Evolutionary conservation across 768 basidiomycete genomes (phyloP).

Genomic region (Leucocoprinus leucothites): DNA sequence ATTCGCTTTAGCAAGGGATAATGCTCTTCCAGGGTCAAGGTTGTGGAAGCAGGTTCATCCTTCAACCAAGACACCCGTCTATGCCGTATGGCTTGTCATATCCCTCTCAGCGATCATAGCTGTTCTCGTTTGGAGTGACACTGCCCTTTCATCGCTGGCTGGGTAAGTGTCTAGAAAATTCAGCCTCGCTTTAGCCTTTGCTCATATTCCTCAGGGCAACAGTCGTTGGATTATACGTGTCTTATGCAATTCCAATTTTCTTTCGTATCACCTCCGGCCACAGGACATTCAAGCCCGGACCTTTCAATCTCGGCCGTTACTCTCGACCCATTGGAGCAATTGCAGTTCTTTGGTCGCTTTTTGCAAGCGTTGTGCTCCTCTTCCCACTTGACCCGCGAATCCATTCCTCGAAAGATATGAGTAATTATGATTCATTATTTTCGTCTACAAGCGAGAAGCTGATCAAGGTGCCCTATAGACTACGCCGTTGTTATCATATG

Average conservation of each 20-base stretch:
- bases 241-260: conserved; percentile 34
- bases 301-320: conserved; percentile 29
- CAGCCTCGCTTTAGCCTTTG: no score
- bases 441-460: not conserved
- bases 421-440: conserved; percentile 23
- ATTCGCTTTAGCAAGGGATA: conserved; percentile 54
- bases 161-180: conserved; percentile 22
- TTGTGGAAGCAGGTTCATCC: conserved; percentile 33
- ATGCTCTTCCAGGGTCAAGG: conserved; percentile 34
- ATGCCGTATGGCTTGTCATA: conserved; percentile 39
- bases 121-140: conserved; percentile 28
- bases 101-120: conserved; percentile 25
- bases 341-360: conserved; percentile 28
- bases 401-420: conserved; percentile 25
- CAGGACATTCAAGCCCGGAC: conserved; percentile 28
- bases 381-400: conserved; percentile 27
- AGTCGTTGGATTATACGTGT: conserved; percentile 24
- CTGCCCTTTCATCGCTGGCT: conserved; percentile 30
- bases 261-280: conserved; percentile 31
- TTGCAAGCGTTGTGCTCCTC: conserved; percentile 30
- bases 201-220: not conserved
- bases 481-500: conserved; percentile 67
- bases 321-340: conserved; percentile 26
- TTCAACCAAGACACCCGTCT: conserved; percentile 31
- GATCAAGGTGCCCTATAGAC: conserved; percentile 37